Evolutionary conservation across 805 yeast species (phyloP), one percentile per base, ranked within the genome.

Genomic region (Kluyveromyces siamensis): DNA sequence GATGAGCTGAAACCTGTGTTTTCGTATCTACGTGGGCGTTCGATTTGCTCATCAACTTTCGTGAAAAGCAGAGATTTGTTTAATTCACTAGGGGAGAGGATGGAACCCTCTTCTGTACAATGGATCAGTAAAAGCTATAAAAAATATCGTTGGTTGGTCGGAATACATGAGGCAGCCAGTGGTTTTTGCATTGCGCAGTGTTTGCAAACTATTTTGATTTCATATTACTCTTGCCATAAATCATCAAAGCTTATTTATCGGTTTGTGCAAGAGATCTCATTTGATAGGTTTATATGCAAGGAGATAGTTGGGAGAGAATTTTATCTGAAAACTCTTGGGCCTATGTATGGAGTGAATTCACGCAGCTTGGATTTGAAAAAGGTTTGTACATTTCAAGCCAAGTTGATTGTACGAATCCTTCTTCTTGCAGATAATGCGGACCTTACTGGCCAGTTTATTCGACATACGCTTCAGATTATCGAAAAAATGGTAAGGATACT

Each of bases 121-220:
- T 43, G 45, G 45, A 43, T 43, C 4, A 27, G 45, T 7, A 43
- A 43, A 33, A 33, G 14, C 14, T 43, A 43, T 17, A 43, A 43
- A 35, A 25, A 27, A 40, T 5, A 19, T 27, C 2, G 21, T n/a
- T 13, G 48, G 49, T 17, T 42, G 46, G 14, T 40, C 25, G 19
- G 44, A 41, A 8, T 30, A 50, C n/a, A 11, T 35, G 36, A 7
- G 8, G 33, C 6, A 16, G 25, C 35, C 6, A 11, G 36, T 14
- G n/a, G 17, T 6, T n/a, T 14, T 18, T 14, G 10, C 17, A 33
- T 59, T 13, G 47, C 48, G 10, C 40, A 48, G 10, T 53, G 58
- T 33, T 52, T 59, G n/a, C 61, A 62, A 40, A 35, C 49, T 7
- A 25, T 60, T 8, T 17, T 60, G 14, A 39, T 55, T 1, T 60